Evolutionary conservation across 2,329 filamentous ascomycete species (phyloP).

Genomic region (Eurotiales sp.): DNA sequence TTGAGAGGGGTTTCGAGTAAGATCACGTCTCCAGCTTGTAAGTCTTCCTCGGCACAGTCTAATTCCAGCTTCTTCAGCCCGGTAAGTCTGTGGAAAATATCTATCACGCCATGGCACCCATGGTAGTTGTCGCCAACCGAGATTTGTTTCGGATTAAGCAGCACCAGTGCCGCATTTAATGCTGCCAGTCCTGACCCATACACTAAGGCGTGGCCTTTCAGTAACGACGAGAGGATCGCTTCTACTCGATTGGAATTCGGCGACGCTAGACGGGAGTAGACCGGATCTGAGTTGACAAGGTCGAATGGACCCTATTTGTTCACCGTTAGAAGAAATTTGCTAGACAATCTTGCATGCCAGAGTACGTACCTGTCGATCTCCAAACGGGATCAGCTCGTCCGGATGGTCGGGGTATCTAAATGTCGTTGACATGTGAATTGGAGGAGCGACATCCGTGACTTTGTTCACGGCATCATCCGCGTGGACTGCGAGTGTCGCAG

Average conservation of each 20-base stretch:
- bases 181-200: conserved; percentile 84
- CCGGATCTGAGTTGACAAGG: conserved; percentile 45
- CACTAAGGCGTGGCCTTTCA: conserved; percentile 63
- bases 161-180: conserved; percentile 83
- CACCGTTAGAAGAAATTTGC: neutral
- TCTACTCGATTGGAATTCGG: conserved; percentile 85
- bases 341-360: neutral
- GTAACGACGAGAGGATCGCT: conserved; percentile 68
- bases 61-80: conserved; percentile 70
- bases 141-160: conserved; percentile 75
- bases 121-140: conserved; percentile 86
- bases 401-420: conserved; percentile 70
- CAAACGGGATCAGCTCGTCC: conserved; percentile 49
- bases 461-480: conserved; percentile 49
- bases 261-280: conserved; percentile 78
- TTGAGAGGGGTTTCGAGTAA: conserved; percentile 94
- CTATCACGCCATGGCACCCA: conserved; percentile 83
- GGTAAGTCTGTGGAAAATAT: conserved; percentile 69
- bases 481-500: conserved; percentile 16
- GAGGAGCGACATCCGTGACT: conserved; percentile 70
- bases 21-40: conserved; percentile 76
- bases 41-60: conserved; percentile 60
- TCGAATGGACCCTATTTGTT: neutral
- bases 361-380: conserved; percentile 51
- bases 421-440: conserved; percentile 78